Conservation (phyloP, 441 rosid genomes). For the Daphne laureola region DNA sequence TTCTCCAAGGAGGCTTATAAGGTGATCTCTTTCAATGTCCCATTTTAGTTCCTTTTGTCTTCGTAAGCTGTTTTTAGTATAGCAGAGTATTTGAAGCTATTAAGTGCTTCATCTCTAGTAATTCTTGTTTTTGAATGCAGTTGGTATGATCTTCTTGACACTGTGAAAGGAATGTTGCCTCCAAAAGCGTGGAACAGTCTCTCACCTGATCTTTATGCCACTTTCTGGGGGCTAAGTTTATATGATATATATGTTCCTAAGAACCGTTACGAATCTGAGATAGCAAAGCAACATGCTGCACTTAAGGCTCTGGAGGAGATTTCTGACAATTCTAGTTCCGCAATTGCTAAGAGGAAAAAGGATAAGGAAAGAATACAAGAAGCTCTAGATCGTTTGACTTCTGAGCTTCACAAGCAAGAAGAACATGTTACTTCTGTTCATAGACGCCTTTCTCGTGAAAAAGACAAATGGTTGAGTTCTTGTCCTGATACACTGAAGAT, state of each 20-base stretch:
- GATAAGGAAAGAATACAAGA: constrained; percentile 99
- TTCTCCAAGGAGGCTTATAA: constrained; percentile 45
- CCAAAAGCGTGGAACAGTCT: constrained; percentile 99
- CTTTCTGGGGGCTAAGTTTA: constrained; percentile 99
- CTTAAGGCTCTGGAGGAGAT: constrained; percentile 96
- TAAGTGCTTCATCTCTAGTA: constrained; percentile 2
- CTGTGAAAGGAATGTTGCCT: constrained; percentile 90
- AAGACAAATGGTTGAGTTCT: constrained; percentile 97
- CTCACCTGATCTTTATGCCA: constrained; percentile 96
- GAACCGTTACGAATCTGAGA: constrained; percentile 90
- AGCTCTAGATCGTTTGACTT: constrained; percentile 83
- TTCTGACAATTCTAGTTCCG: constrained; percentile 94
- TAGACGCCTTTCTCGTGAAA: constrained; percentile 85
- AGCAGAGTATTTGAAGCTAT: not conserved
- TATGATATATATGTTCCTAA: constrained; percentile 99
- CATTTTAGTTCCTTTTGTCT: not conserved
- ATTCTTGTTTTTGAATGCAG: constrained; percentile 35
- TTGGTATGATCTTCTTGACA: constrained; percentile 94
- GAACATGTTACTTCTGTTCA: constrained; percentile 92
- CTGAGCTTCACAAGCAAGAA: constrained; percentile 90
- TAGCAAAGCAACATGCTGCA: constrained; percentile 90
- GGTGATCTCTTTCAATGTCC: constrained; percentile 28
- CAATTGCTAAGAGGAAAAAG: constrained; percentile 93
- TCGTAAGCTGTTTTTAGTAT: no score
- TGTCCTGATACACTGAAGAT: constrained; percentile 99